A percentile compares a stretch with the other conserved stretches of the same genome.
phyloP scores from a whole-genome alignment of 2,329 filamentous ascomycete genomes.

The Diatrype stigma region DNA sequence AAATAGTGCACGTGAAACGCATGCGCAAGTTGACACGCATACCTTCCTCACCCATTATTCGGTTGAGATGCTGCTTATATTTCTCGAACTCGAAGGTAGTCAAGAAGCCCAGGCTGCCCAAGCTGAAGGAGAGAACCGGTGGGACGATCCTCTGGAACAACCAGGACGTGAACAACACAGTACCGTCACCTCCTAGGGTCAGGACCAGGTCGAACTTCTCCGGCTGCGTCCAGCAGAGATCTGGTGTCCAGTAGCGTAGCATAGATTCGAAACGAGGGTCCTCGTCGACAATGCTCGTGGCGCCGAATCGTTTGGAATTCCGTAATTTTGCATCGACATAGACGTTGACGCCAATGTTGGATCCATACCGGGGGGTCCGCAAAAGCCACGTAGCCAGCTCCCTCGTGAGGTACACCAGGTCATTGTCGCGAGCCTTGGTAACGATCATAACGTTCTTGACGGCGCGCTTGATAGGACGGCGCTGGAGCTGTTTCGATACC shows the following conservation, averaged over 20 bases:
- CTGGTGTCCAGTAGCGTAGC: slow-evolving; percentile 94
- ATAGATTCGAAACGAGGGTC: slow-evolving; percentile 75
- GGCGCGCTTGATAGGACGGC: slow-evolving; percentile 84
- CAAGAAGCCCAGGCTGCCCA: slow-evolving; percentile 82
- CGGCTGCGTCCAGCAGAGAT: slow-evolving; percentile 88
- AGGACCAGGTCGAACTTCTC: slow-evolving; percentile 95
- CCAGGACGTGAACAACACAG: slow-evolving; percentile 84
- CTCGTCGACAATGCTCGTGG: slow-evolving; percentile 65
- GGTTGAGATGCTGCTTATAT: slow-evolving; percentile 82
- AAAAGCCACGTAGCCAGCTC: slow-evolving; percentile 88
- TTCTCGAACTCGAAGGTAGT: slow-evolving; percentile 84
- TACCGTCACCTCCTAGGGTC: slow-evolving; percentile 82
- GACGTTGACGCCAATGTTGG: slow-evolving; percentile 86
- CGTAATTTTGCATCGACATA: slow-evolving; percentile 96
- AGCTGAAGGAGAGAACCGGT: slow-evolving; percentile 77
- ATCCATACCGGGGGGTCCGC: slow-evolving; percentile 82
- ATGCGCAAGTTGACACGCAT: slow-evolving; percentile 98
- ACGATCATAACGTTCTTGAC: slow-evolving; percentile 97
- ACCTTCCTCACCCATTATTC: slow-evolving; percentile 87
- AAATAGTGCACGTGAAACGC: slow-evolving; percentile 98
- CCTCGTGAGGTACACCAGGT: slow-evolving; percentile 81
- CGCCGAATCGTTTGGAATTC: slow-evolving; percentile 82
- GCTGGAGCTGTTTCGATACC: slow-evolving; percentile 91
- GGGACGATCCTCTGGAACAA: slow-evolving; percentile 88
- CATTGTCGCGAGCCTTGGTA: slow-evolving; percentile 94